Conservation (phyloP, 148 eudicot genomes). For the Camellia sinensis region DNA sequence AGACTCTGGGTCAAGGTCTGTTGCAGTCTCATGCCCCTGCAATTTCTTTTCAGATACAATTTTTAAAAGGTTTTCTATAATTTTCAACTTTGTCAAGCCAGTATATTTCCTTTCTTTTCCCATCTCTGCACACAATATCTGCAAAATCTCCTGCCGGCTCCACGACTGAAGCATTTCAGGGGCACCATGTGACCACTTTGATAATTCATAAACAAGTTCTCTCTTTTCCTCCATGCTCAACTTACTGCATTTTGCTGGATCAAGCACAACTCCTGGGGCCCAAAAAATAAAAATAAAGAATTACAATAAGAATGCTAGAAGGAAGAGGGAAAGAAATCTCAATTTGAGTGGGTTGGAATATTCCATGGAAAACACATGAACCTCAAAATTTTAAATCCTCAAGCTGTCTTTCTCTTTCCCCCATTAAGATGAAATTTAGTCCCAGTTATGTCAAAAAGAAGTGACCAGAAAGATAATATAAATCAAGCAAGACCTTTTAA, state of each 20-base stretch:
- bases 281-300: neutral
- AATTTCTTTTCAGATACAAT: slow-evolving; percentile 60
- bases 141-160: slow-evolving; percentile 83
- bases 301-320: neutral
- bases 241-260: slow-evolving; percentile 61
- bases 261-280: slow-evolving; percentile 45
- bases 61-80: slow-evolving; percentile 75
- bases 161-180: slow-evolving; percentile 66
- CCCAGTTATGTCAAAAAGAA: neutral
- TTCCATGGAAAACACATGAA: too few species aligned
- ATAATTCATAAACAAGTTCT: slow-evolving; percentile 62
- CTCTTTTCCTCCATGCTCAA: slow-evolving; percentile 74
- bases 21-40: slow-evolving; percentile 20
- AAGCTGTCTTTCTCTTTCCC: too few species aligned
- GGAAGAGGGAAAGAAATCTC: neutral
- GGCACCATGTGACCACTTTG: slow-evolving; percentile 68
- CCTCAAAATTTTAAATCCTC: neutral
- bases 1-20: slow-evolving; percentile 22
- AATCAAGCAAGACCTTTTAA: neutral
- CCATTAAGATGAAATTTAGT: neutral
- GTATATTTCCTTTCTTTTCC: slow-evolving; percentile 93
- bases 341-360: too few species aligned
- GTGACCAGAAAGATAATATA: neutral
- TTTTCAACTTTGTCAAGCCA: slow-evolving; percentile 71
- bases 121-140: slow-evolving; percentile 72